Base-by-base conservation (phyloP, 768 basidiomycete species). In the Tylopilus cervinicoccineus region DNA sequence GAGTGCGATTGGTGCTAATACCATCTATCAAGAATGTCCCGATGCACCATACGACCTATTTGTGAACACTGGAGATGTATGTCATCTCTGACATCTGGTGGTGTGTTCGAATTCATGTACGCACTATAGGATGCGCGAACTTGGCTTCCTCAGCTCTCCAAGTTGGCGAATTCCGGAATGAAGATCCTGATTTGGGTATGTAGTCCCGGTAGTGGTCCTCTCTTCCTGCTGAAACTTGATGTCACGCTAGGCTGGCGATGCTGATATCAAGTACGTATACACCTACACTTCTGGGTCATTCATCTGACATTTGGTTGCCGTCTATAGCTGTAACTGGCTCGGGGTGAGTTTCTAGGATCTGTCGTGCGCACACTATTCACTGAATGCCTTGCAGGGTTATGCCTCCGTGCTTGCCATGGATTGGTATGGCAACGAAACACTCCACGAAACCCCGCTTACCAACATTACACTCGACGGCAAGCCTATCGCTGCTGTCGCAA, bases 401-500 rank as follows among this genome's bases (percentile, higher is more conserved):
- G 45, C 67, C 70, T 62, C 67, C 0, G 70, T 68, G 8, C 69
- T 73, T 16, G 69, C 73, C 3, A 76, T 76, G 75, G 64, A 70
- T 38, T 76, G 75, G 75, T 73, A 71, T 36, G 74, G 75, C 6
- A 75, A 70, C 37, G 52, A 66, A 36, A 66, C 65, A 1, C 56
- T 76, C 20, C 70, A 70, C 45, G 59, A 54, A 22, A 75, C 72
- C 3, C 69, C 71, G 16, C 69, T 73, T 13, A 72, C 54, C 6
- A 83, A 83, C 51, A 82, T 84, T 68, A 82, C 82, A 0, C 73
- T 85, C 20, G 46, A 71, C 29, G 79, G 76, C 2, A 64, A 60
- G 6, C 54, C 78, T 0, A 75, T 85, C 6, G 83, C 80, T 0
- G 77, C 80, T 0, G 72, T 83, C 16, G 76, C 81, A 59, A 83